These are phyloP conservation scores for Coccomyxa subellipsoidea DNA, from an alignment of 163 green algal genomes.

Conservation along the genomic window DNA sequence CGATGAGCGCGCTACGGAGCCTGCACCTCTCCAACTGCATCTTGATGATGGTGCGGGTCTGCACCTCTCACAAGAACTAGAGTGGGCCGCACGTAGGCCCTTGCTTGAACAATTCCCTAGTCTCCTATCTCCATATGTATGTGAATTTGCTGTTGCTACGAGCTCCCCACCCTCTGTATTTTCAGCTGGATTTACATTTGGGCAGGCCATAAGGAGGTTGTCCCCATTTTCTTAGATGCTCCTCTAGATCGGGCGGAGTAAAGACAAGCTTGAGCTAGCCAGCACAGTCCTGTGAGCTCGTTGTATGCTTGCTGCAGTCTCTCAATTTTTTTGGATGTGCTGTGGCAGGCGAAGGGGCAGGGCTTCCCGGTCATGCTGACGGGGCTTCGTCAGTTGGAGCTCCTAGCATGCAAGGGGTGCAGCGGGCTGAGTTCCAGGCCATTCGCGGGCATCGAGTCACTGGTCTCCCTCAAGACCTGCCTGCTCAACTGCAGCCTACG, in stretches of 20 bases:
- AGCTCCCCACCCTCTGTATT: too few relatives aligned
- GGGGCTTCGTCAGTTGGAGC: background rate
- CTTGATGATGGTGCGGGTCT: background rate
- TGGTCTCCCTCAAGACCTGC: background rate
- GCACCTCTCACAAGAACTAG: background rate
- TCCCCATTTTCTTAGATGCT: too few relatives aligned
- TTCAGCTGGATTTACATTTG: too few relatives aligned
- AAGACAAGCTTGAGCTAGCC: too few relatives aligned
- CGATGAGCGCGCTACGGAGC: background rate
- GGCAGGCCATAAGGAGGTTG: too few relatives aligned
- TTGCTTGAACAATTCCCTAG: background rate
- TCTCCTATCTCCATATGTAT: too few relatives aligned
- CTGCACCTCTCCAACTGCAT: background rate
- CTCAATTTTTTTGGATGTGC: too few relatives aligned
- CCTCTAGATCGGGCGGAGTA: too few relatives aligned
- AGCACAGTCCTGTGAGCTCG: too few relatives aligned
- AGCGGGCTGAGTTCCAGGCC: background rate
- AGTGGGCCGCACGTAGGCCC: background rate
- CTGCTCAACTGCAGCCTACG: background rate
- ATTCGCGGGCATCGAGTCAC: background rate
- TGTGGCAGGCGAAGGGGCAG: background rate
- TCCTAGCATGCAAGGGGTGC: background rate
- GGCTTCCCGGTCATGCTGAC: background rate
- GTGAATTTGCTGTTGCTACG: too few relatives aligned
- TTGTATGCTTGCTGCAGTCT: too few relatives aligned